A percentile compares a stretch with the other conserved stretches of the same genome.
Evolutionary conservation across 805 yeast species (phyloP).

Genomic region (Tetrapisispora nanseiensis): DNA sequence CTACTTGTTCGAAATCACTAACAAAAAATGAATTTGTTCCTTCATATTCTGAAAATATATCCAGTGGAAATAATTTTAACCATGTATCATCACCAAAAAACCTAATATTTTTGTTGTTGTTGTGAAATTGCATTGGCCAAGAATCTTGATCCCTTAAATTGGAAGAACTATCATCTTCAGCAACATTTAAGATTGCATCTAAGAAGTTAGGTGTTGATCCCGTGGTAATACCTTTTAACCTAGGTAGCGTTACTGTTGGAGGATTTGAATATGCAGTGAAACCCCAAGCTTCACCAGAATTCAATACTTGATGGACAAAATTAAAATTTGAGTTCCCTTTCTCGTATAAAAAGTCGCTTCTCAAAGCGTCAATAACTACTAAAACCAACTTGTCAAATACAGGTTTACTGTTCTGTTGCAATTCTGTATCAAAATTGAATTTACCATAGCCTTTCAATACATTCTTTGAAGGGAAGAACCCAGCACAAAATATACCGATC

Average conservation of each 20-base stretch:
- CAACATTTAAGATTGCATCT: slow-evolving; percentile 88
- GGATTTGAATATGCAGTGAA: slow-evolving; percentile 90
- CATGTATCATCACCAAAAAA: slow-evolving; percentile 98
- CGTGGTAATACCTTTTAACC: slow-evolving; percentile 86
- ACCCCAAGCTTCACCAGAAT: slow-evolving; percentile 65
- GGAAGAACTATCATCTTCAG: slow-evolving; percentile 73
- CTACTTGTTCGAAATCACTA: slow-evolving; percentile 90
- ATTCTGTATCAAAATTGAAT: slow-evolving; percentile 27
- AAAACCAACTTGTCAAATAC: slow-evolving; percentile 58
- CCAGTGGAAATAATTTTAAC: slow-evolving; percentile 75
- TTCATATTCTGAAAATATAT: slow-evolving; percentile 52
- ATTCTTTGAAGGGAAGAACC: slow-evolving; percentile 88
- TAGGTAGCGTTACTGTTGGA: slow-evolving; percentile 92
- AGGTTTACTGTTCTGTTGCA: slow-evolving; percentile 24
- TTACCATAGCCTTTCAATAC: slow-evolving; percentile 53
- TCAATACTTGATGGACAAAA: slow-evolving; percentile 55
- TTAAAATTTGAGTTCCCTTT: slow-evolving; percentile 54
- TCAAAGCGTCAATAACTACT: slow-evolving; percentile 86
- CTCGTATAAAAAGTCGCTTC: slow-evolving; percentile 74
- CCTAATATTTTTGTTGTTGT: slow-evolving; percentile 38
- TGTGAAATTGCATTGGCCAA: slow-evolving; percentile 64
- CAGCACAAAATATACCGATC: slow-evolving; percentile 55
- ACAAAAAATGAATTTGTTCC: slow-evolving; percentile 94
- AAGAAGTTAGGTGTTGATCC: slow-evolving; percentile 91
- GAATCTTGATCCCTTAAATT: slow-evolving; percentile 69